Percentiles rank a stretch among this genome's conserved stretches.
phyloP scores from a whole-genome alignment of 768 basidiomycete genomes.

The Boletus coccyginus region DNA sequence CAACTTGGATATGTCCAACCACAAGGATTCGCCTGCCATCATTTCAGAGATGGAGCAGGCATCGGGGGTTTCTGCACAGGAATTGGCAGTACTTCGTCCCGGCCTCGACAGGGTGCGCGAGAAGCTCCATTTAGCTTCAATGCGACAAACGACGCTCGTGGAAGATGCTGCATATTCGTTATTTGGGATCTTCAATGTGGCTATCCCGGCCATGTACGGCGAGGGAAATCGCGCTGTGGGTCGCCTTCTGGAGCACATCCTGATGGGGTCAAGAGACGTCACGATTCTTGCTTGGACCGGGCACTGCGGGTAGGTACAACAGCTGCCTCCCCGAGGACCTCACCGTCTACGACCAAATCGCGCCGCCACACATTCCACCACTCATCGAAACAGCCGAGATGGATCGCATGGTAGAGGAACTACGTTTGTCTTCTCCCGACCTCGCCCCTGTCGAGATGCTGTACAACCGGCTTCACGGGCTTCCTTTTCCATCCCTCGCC shows the following conservation, averaged over 20 bases:
- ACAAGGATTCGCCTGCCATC: slow-evolving; percentile 6
- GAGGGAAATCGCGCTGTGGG: slow-evolving; percentile 11
- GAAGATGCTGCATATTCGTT: slow-evolving; percentile 19
- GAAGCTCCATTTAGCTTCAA: slow-evolving; percentile 16
- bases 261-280: slow-evolving; percentile 7
- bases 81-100: slow-evolving; percentile 1
- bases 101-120: slow-evolving; percentile 14
- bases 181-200: slow-evolving; percentile 9
- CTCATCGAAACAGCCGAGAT: neutral
- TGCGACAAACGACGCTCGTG: slow-evolving; percentile 1
- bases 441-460: neutral
- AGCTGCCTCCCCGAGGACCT: slow-evolving; percentile 7
- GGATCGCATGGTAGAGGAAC: neutral
- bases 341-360: neutral
- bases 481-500: neutral
- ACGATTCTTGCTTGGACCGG: slow-evolving; percentile 19
- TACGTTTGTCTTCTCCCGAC: slow-evolving; percentile 24
- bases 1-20: neutral
- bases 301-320: neutral
- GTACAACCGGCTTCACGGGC: neutral
- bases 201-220: slow-evolving; percentile 11
- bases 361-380: neutral
- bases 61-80: neutral
- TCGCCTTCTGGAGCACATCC: slow-evolving; percentile 13
- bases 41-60: slow-evolving; percentile 9